Evolutionary conservation across 768 basidiomycete species (phyloP), one percentile per base, ranked within the genome.

Genomic region (Suillus lakei): DNA sequence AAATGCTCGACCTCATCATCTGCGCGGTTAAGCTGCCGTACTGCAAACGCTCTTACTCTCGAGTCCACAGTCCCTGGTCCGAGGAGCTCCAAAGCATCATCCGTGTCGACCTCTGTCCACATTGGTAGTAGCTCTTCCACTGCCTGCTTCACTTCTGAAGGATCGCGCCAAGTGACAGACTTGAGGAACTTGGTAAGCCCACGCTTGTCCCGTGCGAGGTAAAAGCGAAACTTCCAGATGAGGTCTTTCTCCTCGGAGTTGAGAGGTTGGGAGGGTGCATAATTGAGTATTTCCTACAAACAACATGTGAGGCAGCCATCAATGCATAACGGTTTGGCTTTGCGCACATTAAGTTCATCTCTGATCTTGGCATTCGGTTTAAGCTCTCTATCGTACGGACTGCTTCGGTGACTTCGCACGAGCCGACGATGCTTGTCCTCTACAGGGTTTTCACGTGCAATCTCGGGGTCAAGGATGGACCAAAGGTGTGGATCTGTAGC

Each of bases 211-310:
- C 95, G 83, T 3, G 91, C 88, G 13, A 99, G 88, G 69, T 98
- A 99, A 80, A 98, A 99, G n/a, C 98, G 88, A 84, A 97, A 99
- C 76, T 97, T 96, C 98, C 98, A 99, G 44, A 99, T 90, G 48
- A 96, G 81, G 70, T 99, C 97, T 73, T 97, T 98, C 79, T 99
- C 97, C 72, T 96, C 93, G 0, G 95, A 89, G 4, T 88, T 92
- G 9, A 99, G 82, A 12, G 86, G 84, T 65, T 91, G 93, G 65
- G 92, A 96, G 0, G 98, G 98, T 0, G 96, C 90, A 69, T 98
- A 95, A 60, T 89, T 89, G 60, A 99, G 86, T 56, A 99, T 95
- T 67, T 90, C 88, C 96, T 98, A 68, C 0, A 39, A 36, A 60
- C 21, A 26, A 63, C 26, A 10, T 39, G 26, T 59, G 9, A 59